Base-by-base conservation (phyloP, 2,329 filamentous ascomycete species). In the Paecilomyces variotii region DNA sequence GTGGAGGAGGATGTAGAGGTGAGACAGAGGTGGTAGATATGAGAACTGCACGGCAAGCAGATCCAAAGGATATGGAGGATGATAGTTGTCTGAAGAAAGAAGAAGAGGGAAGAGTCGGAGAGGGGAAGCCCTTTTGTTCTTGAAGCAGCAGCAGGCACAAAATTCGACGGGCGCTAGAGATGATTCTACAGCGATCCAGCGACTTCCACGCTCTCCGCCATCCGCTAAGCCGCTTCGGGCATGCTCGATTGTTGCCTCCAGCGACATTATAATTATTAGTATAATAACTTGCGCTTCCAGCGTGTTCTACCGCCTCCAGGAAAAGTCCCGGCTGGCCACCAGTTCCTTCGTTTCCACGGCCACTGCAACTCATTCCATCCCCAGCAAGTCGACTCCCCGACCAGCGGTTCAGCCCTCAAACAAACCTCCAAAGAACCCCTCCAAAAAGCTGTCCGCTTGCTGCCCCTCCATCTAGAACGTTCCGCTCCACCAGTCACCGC, bases 121-220 rank as follows among this genome's bases (percentile, higher is more conserved):
- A 26, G 50, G 50, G 39, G 50, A 52, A n/a, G 27, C 50, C 50
- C 50, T 52, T 28, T 52, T 52, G 25, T 52, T 52, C 50, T 52
- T 52, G 50, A 57, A 57, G 60, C 55, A 64, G 56, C 59, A 61
- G 57, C 57, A 60, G 55, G 55, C 54, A 60, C 60, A 62, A 63
- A 62, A 52, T 52, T 52, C 50, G 50, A 52, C 50, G 50, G 50
- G 50, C 50, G 50, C 50, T 52, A 52, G 50, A 32, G 65, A 63
- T 59, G 67, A 63, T 74, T 74, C 72, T 68, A 74, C 70, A 69
- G 61, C 60, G 65, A 71, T 74, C 72, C 71, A 74, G 70, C 68
- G 65, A 70, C 69, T 73, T 74, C 71, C 71, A 74, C 66, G 59
- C 55, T 53, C 65, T 65, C 62, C 58, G 60, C 53, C 56, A 26